Conservation (phyloP, 2,329 filamentous ascomycete genomes). For the Pseudogymnoascus sp. region DNA sequence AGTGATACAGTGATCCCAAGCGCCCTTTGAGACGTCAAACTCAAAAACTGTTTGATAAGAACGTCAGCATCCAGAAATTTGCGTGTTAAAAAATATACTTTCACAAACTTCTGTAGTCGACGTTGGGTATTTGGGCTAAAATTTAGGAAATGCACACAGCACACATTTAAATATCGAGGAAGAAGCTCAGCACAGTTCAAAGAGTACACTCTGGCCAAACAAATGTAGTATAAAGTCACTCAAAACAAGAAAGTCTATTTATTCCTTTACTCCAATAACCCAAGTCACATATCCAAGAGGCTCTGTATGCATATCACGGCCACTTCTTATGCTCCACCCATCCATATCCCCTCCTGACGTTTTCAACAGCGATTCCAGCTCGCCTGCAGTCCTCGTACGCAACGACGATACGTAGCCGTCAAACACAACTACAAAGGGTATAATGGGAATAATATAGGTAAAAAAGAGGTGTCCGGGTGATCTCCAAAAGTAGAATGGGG, state of each 20-base stretch:
- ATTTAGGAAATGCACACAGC: too few species aligned
- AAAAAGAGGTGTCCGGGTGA: conserved; percentile 44
- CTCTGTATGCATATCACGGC: conserved; percentile 36
- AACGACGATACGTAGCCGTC: conserved; percentile 62
- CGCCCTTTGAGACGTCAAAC: neutral
- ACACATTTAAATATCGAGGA: neutral
- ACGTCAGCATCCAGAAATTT: neutral
- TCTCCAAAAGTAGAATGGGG: conserved; percentile 40
- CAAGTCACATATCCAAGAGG: conserved; percentile 39
- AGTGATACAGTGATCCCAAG: neutral
- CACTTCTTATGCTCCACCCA: conserved; percentile 35
- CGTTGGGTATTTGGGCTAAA: neutral
- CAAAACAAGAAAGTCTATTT: neutral
- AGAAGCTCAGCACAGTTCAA: neutral
- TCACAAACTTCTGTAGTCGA: neutral
- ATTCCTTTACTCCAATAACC: conserved; percentile 31
- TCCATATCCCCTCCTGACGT: conserved; percentile 37
- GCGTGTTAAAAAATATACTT: neutral
- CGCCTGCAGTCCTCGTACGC: conserved; percentile 56
- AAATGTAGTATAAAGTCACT: neutral
- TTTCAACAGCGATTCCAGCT: conserved; percentile 52
- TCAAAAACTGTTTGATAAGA: neutral
- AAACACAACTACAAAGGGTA: conserved; percentile 59
- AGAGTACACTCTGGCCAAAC: neutral
- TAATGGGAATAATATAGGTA: conserved; percentile 55